A percentile compares a stretch with the other conserved stretches of the same genome.
These are phyloP conservation scores for Micractinium sp. DNA, from an alignment of 139 green algal genomes.

Conservation along the genomic window DNA sequence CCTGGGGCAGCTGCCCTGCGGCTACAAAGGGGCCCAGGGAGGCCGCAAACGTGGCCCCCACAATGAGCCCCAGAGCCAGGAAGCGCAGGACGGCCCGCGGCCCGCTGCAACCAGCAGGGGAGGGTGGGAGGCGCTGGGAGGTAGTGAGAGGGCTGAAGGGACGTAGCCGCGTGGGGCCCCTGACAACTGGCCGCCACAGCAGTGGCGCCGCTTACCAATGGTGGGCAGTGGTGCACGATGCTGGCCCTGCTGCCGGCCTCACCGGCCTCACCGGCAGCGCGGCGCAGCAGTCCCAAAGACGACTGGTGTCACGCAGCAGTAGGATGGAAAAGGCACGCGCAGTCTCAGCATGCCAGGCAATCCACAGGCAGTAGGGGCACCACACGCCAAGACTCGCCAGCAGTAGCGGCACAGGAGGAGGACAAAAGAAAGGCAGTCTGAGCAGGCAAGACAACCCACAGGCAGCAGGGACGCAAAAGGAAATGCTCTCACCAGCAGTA, in stretches of 20 bases:
- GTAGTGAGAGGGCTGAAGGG: too few species aligned
- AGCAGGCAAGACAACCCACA: not conserved
- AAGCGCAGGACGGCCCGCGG: slow-evolving; percentile 39
- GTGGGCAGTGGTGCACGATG: too few species aligned
- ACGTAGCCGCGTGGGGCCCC: too few species aligned
- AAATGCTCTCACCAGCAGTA: slow-evolving; percentile 55
- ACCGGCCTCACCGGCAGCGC: too few species aligned
- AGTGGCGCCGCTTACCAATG: too few species aligned
- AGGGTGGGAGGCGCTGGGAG: not conserved
- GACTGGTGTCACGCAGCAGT: too few species aligned
- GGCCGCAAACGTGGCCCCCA: slow-evolving; percentile 60
- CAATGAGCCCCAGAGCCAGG: slow-evolving; percentile 47
- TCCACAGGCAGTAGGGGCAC: not conserved
- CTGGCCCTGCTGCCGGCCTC: not conserved
- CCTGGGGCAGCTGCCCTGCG: slow-evolving; percentile 58
- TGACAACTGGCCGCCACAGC: too few species aligned
- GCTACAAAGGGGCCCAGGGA: slow-evolving; percentile 82
- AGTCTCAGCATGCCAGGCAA: too few species aligned
- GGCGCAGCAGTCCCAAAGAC: too few species aligned
- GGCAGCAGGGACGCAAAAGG: not conserved
- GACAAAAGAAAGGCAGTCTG: not conserved
- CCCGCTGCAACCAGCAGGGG: slow-evolving; percentile 34
- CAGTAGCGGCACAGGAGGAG: slow-evolving; percentile 64
- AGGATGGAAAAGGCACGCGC: too few species aligned
- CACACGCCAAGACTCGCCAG: slow-evolving; percentile 20